These are phyloP conservation scores for Clarkia xantiana DNA, from an alignment of 345 rosid species.

Conservation along the genomic window DNA sequence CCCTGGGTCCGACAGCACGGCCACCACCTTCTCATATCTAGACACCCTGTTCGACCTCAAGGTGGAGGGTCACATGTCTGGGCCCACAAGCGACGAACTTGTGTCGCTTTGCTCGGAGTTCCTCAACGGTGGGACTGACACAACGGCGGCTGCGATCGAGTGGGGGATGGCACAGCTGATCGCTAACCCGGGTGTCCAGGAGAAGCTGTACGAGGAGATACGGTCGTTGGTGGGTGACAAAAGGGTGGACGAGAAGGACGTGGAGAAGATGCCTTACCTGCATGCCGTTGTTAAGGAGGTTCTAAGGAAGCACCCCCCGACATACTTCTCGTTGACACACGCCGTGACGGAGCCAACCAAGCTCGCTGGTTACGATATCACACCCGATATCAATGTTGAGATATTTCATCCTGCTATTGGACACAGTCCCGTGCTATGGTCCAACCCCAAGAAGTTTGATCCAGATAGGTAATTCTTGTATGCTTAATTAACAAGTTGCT, in stretches of 20 bases:
- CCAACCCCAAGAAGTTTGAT: conserved; percentile 44
- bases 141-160: conserved; percentile 71
- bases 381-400: conserved; percentile 48
- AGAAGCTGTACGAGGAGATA: conserved; percentile 50
- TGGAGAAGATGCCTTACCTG: conserved; percentile 50
- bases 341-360: conserved; percentile 57
- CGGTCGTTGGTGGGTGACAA: conserved; percentile 30
- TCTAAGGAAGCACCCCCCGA: conserved; percentile 74
- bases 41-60: conserved; percentile 61
- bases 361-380: conserved; percentile 63
- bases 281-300: conserved; percentile 72
- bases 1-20: conserved; percentile 32
- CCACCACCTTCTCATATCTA: conserved; percentile 61
- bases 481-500: too few species aligned
- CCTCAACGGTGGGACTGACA: conserved; percentile 80
- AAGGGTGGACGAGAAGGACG: conserved; percentile 49
- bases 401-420: conserved; percentile 35
- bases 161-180: conserved; percentile 86
- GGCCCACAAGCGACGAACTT: conserved; percentile 52
- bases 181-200: conserved; percentile 45
- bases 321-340: conserved; percentile 55
- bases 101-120: conserved; percentile 83
- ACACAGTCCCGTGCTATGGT: conserved; percentile 51
- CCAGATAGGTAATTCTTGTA: conserved; percentile 89
- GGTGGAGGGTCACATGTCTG: conserved; percentile 39